A percentile compares a stretch with the other conserved stretches of the same genome.
Conservation (phyloP, 148 eudicot genomes). For the Chenopodium berlandieri region DNA sequence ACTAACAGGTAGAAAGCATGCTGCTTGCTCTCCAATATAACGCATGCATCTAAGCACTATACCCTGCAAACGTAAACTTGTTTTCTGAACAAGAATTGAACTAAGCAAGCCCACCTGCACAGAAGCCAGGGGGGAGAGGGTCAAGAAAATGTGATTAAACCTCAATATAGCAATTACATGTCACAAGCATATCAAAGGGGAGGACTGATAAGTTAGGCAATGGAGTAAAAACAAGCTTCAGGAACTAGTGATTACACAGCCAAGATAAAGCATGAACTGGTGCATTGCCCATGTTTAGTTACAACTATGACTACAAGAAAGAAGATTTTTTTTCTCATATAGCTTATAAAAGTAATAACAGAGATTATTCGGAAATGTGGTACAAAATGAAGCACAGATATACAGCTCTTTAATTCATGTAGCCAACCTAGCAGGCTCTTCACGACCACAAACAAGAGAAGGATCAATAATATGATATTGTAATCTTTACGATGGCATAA, state of each 20-base stretch:
- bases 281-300: not conserved
- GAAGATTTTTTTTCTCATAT: not conserved
- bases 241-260: not conserved
- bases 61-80: conserved; percentile 45
- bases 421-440: not conserved
- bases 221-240: not conserved
- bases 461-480: not conserved
- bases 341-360: too few relatives aligned
- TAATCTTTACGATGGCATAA: not conserved
- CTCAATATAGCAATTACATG: not conserved
- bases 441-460: not conserved
- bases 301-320: not conserved
- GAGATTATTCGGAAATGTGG: not conserved
- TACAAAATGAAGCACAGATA: not conserved
- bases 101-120: conserved; percentile 49
- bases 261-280: not conserved
- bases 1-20: conserved; percentile 37
- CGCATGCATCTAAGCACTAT: conserved; percentile 56
- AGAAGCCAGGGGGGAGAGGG: not conserved
- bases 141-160: not conserved
- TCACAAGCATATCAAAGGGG: not conserved
- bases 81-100: conserved; percentile 45
- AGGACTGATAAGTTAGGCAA: not conserved
- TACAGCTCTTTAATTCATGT: not conserved
- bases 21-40: conserved; percentile 41